Percentiles rank a stretch among this genome's conserved stretches.
Conservation (phyloP, 2,329 filamentous ascomycete genomes). For the Neopestalotiopsis clavispora region DNA sequence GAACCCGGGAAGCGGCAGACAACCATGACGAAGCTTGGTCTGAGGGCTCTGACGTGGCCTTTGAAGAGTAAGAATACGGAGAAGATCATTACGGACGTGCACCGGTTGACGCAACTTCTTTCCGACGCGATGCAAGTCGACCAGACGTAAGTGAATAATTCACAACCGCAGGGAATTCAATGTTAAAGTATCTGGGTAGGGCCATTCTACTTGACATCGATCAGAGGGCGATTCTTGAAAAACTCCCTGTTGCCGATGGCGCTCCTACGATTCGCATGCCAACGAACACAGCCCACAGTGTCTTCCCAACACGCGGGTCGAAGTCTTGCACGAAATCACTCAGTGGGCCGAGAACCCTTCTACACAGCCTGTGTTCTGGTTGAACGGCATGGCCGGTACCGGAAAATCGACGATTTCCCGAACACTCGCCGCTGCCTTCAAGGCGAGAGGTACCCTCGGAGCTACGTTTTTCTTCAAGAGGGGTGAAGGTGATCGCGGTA, state of each 20-base stretch:
- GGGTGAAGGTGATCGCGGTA: conserved; percentile 43
- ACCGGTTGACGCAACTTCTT: background rate
- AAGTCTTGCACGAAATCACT: conserved; percentile 36
- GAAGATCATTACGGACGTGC: background rate
- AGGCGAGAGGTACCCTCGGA: no score
- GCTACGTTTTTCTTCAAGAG: conserved; percentile 49
- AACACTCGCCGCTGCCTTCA: no score
- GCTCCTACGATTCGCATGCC: conserved; percentile 24
- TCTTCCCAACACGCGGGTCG: conserved; percentile 33
- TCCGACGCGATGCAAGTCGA: background rate
- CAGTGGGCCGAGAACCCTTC: background rate
- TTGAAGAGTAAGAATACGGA: conserved; percentile 39
- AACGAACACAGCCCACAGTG: conserved; percentile 39
- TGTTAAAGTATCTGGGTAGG: background rate
- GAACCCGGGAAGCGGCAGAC: conserved; percentile 28
- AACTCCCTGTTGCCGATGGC: background rate
- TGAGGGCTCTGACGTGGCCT: conserved; percentile 44
- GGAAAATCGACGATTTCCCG: conserved; percentile 9
- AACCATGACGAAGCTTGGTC: conserved; percentile 35
- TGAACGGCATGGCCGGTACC: conserved; percentile 12
- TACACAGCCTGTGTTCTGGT: background rate
- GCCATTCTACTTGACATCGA: background rate
- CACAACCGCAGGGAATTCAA: no score
- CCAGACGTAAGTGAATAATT: background rate
- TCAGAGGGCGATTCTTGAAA: background rate